Conservation (phyloP, 345 rosid species). For the Geranium rotundifolium region DNA sequence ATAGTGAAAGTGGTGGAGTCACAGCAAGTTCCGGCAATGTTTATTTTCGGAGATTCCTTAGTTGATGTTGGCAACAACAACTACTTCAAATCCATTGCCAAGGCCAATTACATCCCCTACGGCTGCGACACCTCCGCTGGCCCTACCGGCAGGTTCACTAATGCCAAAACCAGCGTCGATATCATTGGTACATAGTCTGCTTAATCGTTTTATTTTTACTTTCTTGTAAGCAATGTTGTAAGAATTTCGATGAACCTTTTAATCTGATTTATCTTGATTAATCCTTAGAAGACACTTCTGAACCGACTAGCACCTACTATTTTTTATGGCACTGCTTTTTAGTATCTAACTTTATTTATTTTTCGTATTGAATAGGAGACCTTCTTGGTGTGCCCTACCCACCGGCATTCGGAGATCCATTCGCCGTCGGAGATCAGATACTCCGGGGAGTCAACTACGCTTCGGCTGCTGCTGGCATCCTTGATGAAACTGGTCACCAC, state of each 20-base stretch:
- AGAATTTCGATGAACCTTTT: not conserved
- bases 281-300: too few species aligned
- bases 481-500: conserved; percentile 53
- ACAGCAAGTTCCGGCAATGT: conserved; percentile 48
- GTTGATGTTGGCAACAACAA: conserved; percentile 76
- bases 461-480: conserved; percentile 83
- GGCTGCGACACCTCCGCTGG: conserved; percentile 40
- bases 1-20: not conserved
- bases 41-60: conserved; percentile 74
- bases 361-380: conserved; percentile 27
- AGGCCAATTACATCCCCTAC: conserved; percentile 66
- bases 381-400: conserved; percentile 51
- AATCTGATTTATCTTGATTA: too few species aligned
- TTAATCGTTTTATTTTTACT: too few species aligned
- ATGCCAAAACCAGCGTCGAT: conserved; percentile 76
- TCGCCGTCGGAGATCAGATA: conserved; percentile 23
- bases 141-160: conserved; percentile 59
- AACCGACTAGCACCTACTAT: too few species aligned
- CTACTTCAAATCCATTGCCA: conserved; percentile 41
- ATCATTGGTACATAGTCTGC: conserved; percentile 31
- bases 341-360: too few species aligned
- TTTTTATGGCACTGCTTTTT: too few species aligned
- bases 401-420: conserved; percentile 42
- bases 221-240: not conserved
- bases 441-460: conserved; percentile 65